A percentile compares a stretch with the other conserved stretches of the same genome.
Conservation (phyloP, 2,329 filamentous ascomycete species). For the Cladobotryum mycophilum region DNA sequence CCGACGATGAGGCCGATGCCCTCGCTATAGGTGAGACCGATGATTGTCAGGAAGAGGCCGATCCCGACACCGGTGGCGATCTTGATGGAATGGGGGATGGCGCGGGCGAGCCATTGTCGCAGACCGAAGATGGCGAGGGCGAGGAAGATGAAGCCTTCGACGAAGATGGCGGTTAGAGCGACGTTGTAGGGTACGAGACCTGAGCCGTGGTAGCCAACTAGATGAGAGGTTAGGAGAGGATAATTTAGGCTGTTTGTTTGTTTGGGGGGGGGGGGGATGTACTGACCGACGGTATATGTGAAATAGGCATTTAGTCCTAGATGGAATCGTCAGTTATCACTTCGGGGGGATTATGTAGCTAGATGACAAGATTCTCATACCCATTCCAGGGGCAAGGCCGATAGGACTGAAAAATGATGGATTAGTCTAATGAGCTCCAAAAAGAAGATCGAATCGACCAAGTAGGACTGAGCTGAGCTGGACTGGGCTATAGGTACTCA, state of each 20-base stretch:
- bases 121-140: slow-evolving; percentile 72
- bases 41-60: slow-evolving; percentile 72
- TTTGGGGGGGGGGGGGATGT: background rate
- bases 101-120: slow-evolving; percentile 80
- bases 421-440: background rate
- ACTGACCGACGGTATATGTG: slow-evolving; percentile 54
- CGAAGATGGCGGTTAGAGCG: slow-evolving; percentile 79
- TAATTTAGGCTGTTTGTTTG: too few relatives aligned
- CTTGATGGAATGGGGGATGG: slow-evolving; percentile 79
- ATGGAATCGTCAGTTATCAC: slow-evolving; percentile 6
- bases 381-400: slow-evolving; percentile 39
- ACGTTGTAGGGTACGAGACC: slow-evolving; percentile 68
- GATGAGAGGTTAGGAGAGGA: too few relatives aligned
- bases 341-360: background rate
- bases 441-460: background rate
- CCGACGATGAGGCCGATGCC: slow-evolving; percentile 76
- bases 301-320: slow-evolving; percentile 76
- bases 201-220: slow-evolving; percentile 67
- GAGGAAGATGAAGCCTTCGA: slow-evolving; percentile 82
- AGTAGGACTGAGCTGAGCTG: too few relatives aligned
- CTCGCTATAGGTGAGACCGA: slow-evolving; percentile 71
- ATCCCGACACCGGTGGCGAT: slow-evolving; percentile 81
- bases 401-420: slow-evolving; percentile 24
- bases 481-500: too few relatives aligned
- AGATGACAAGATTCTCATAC: slow-evolving; percentile 16